Evolutionary conservation across 106 monocot species (phyloP), one percentile per base, ranked within the genome.

Genomic region (Ottelia alismoides): DNA sequence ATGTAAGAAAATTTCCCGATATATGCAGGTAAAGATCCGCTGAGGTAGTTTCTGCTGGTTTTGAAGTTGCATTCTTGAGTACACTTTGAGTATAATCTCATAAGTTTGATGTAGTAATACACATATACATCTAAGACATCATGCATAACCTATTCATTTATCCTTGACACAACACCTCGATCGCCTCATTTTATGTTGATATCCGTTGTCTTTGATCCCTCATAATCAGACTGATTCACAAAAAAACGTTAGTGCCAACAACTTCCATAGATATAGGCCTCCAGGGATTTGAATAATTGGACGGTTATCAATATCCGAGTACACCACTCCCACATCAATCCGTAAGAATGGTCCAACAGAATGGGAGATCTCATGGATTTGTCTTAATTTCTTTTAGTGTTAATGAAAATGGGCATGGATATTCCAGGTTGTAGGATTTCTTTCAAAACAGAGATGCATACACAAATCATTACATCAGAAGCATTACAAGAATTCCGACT

Each of bases 91-190:
- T 98, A 89, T 27, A 98, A 23, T 51, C 89, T 67, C 58, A 98
- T 89, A 57, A 74, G 66, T 64, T 98, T 98, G 76, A 84, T 82
- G 35, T 89, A 85, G 28, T 69, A 64, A 49, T 82, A 76, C 73
- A 98, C 74, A 43, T 85, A 84, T 70, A 98, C 96, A 26, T 98
- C 89, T 74, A 89, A 84, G 55, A 89, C 77, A 49, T 89, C 85
- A 52, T 88, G 89, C 45, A 89, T 85, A 61, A 85, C 67, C 59
- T 78, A 71, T 28, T 70, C 80, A 54, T 57, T 67, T 11, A 60
- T 43, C 16, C 16, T 16, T 43, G 40, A 43, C 16, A 16, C 16
- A 43, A 43, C 40, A 43, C 16, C 40, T n/a, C n/a, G n/a, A n/a
- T n/a, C n/a, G n/a, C n/a, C n/a, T n/a, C n/a, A n/a, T n/a, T n/a